These are phyloP conservation scores for Naganishia friedmannii DNA, from an alignment of 768 basidiomycete species.

Conservation along the genomic window DNA sequence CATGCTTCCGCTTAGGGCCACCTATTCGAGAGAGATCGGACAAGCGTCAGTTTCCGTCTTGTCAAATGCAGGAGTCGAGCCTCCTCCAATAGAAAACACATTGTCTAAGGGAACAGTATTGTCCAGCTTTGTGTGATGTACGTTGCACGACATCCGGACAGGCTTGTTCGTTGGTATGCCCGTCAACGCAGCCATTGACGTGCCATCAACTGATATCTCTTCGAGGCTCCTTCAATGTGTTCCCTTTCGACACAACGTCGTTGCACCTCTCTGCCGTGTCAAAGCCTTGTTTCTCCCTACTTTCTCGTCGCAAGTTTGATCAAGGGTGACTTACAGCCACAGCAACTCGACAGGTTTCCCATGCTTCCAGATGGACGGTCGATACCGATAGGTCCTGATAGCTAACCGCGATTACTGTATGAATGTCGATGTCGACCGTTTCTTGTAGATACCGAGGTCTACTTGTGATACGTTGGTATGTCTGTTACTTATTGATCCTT, in stretches of 20 bases:
- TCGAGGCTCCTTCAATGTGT: neutral
- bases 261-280: neutral
- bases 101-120: no score
- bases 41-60: neutral
- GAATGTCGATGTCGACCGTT: neutral
- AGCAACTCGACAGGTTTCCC: conserved; percentile 32
- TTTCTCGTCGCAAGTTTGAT: neutral
- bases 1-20: conserved; percentile 47
- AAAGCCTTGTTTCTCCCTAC: neutral
- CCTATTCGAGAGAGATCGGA: conserved; percentile 30
- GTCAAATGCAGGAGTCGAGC: neutral
- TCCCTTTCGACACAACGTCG: neutral
- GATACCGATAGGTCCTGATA: conserved; percentile 4
- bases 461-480: neutral
- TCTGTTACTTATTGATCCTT: conserved; percentile 1
- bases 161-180: no score
- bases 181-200: no score
- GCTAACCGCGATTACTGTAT: neutral
- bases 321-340: conserved; percentile 27
- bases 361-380: conserved; percentile 18
- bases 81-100: no score
- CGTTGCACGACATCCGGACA: no score
- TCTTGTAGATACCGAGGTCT: neutral
- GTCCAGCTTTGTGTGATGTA: no score
- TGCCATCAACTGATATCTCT: neutral